Evolutionary conservation across 352 stramenopile species (phyloP).

Genomic region (Phytophthora hybrid): DNA sequence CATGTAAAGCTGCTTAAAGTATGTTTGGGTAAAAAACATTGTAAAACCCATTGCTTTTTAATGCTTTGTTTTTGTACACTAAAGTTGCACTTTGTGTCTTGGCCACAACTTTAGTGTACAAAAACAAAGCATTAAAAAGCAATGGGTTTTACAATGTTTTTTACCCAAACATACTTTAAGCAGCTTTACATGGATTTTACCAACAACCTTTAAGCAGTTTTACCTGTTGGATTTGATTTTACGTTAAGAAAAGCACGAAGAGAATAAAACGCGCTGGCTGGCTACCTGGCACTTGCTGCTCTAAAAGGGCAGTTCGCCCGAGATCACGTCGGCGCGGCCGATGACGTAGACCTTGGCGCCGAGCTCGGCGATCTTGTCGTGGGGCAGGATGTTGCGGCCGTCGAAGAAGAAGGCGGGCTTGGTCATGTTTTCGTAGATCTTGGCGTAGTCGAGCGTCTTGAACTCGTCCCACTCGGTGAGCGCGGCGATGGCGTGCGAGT

Average conservation of each 20-base stretch:
- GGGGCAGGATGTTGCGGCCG: conserved; percentile 97
- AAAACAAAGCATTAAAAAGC: too few relatives aligned
- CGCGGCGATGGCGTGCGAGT: conserved; percentile 93
- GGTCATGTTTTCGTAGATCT: conserved; percentile 96
- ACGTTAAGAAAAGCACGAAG: conserved; percentile 34
- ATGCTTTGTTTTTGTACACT: too few relatives aligned
- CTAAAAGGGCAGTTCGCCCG: conserved; percentile 72
- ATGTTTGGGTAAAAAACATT: too few relatives aligned
- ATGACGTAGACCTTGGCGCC: conserved; percentile 99
- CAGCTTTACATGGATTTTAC: too few relatives aligned
- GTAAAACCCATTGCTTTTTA: too few relatives aligned
- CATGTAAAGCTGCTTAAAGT: too few relatives aligned
- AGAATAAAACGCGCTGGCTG: conserved; percentile 31
- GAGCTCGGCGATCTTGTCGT: conserved; percentile 93
- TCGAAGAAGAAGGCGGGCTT: conserved; percentile 99
- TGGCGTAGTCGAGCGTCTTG: conserved; percentile 97
- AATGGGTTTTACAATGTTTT: too few relatives aligned
- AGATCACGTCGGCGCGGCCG: conserved; percentile 84
- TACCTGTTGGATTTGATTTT: conserved; percentile 39
- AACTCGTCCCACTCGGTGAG: conserved; percentile 99
- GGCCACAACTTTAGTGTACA: too few relatives aligned
- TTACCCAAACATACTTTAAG: too few relatives aligned
- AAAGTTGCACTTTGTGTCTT: too few relatives aligned
- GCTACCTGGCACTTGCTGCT: conserved; percentile 7
- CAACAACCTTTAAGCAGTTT: too few relatives aligned